Evolutionary conservation across 495 filamentous ascomycete species (phyloP).

Genomic region (Podospora bellae-mahoneyi): DNA sequence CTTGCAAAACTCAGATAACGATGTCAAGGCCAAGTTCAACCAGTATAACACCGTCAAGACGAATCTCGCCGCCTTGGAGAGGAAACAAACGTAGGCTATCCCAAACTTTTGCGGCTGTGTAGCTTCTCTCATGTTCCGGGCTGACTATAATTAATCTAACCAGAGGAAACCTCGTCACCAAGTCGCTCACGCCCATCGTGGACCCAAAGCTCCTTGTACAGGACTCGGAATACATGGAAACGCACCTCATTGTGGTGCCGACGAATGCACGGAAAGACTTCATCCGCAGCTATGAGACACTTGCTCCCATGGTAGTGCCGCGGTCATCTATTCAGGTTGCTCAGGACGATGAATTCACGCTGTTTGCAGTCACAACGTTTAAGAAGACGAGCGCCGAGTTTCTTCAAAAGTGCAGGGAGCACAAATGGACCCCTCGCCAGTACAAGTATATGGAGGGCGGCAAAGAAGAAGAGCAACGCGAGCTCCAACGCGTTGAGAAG

Average conservation of each 20-base stretch:
- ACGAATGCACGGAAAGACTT: constrained; percentile 76
- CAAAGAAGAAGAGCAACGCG: constrained; percentile 78
- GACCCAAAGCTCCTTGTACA: constrained; percentile 73
- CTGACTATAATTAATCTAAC: constrained; percentile 6
- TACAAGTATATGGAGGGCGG: constrained; percentile 90
- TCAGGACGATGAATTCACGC: constrained; percentile 78
- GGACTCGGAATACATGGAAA: constrained; percentile 94
- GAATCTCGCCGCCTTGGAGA: constrained; percentile 70
- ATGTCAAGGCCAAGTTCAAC: constrained; percentile 86
- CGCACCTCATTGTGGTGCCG: constrained; percentile 87
- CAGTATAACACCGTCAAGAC: constrained; percentile 91
- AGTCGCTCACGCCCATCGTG: constrained; percentile 85
- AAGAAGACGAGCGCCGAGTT: constrained; percentile 88
- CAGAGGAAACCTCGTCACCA: constrained; percentile 91
- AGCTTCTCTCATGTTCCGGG: background rate
- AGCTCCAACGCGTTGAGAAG: constrained; percentile 71
- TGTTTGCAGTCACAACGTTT: constrained; percentile 88
- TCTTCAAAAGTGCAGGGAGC: constrained; percentile 80
- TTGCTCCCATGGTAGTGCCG: constrained; percentile 79
- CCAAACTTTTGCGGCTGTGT: background rate
- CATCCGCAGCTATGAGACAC: constrained; percentile 80
- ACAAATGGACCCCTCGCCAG: constrained; percentile 90
- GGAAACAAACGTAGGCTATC: constrained; percentile 63
- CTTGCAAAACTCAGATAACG: constrained; percentile 81
- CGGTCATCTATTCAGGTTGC: constrained; percentile 75